Evolutionary conservation across 2,329 filamentous ascomycete genomes (phyloP).

Genomic region (Claviceps purpurea): DNA sequence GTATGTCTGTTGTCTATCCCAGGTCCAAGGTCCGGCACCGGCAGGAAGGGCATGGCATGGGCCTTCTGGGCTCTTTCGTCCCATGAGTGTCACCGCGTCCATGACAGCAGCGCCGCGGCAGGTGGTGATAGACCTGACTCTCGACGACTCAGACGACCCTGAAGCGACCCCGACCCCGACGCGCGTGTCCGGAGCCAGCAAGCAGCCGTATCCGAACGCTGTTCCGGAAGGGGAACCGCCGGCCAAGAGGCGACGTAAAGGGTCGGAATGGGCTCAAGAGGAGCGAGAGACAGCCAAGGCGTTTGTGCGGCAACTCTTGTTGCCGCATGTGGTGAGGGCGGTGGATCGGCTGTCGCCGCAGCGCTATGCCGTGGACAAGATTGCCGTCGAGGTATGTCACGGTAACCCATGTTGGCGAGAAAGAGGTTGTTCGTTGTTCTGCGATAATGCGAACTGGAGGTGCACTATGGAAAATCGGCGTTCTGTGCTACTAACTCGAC

Average conservation of each 20-base stretch:
- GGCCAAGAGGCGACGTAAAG: conserved; percentile 18
- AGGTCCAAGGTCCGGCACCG: not conserved
- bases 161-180: not conserved
- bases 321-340: conserved; percentile 18
- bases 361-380: conserved; percentile 13
- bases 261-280: conserved; percentile 4
- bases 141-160: conserved; percentile 2
- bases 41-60: not conserved
- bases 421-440: not conserved
- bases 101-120: conserved; percentile 14
- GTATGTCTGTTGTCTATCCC: no score
- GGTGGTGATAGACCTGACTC: conserved; percentile 17
- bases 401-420: no score
- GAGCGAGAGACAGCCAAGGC: conserved; percentile 10
- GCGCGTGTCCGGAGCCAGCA: not conserved
- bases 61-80: not conserved
- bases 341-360: conserved; percentile 12
- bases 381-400: conserved; percentile 17
- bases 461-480: no score
- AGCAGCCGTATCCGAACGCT: not conserved
- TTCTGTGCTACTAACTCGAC: not conserved
- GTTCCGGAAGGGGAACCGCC: conserved; percentile 13
- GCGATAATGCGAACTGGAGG: no score
- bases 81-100: conserved; percentile 16
- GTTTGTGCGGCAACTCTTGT: conserved; percentile 18